These are phyloP conservation scores for Dispira simplex DNA, from an alignment of 192 early-diverging fungal species.

Conservation along the genomic window DNA sequence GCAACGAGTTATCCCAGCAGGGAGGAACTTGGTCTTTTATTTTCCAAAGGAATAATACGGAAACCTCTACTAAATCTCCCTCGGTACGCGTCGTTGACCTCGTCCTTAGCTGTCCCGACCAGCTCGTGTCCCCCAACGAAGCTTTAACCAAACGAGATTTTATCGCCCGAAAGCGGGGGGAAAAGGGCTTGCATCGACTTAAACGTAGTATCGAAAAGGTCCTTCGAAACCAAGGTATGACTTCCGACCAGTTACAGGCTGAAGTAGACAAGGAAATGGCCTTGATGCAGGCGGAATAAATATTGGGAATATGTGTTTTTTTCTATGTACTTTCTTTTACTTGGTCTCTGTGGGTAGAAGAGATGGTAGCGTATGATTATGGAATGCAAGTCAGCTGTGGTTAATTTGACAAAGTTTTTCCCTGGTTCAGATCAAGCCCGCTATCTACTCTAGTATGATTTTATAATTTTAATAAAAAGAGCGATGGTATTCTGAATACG, in stretches of 20 bases:
- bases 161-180: neutral
- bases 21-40: neutral
- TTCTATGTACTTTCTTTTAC: too few relatives aligned
- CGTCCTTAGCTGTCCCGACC: conserved; percentile 2
- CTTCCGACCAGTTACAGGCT: conserved; percentile 2
- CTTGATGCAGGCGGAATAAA: neutral
- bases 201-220: conserved; percentile 6
- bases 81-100: neutral
- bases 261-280: neutral
- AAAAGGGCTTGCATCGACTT: neutral
- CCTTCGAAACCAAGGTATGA: conserved; percentile 7
- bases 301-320: too few relatives aligned
- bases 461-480: too few relatives aligned
- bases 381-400: too few relatives aligned
- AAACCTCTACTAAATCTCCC: neutral
- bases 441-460: too few relatives aligned
- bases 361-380: too few relatives aligned
- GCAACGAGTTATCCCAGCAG: too few relatives aligned
- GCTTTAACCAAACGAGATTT: conserved; percentile 5
- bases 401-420: too few relatives aligned
- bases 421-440: too few relatives aligned
- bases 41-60: neutral
- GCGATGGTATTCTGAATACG: too few relatives aligned
- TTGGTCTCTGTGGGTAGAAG: too few relatives aligned
- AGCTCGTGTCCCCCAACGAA: conserved; percentile 3